Percentiles rank a stretch among this genome's conserved stretches.
These are phyloP conservation scores for Monilinia fructigena DNA, from an alignment of 2,329 filamentous ascomycete genomes.

Conservation along the genomic window DNA sequence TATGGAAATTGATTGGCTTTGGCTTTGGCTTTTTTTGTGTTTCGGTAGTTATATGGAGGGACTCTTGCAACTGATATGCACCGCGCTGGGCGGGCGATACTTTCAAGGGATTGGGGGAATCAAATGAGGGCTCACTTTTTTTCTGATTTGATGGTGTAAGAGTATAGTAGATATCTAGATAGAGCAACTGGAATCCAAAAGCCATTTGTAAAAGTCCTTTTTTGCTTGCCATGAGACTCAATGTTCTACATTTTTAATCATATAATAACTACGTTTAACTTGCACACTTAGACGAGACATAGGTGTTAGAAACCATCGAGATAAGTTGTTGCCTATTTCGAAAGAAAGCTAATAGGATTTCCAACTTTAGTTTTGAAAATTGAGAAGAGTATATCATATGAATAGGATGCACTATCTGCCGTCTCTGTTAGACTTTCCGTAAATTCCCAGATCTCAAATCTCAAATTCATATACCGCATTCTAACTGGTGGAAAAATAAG, in stretches of 20 bases:
- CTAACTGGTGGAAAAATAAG: conserved; percentile 23
- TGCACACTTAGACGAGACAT: neutral
- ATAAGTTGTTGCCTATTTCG: neutral
- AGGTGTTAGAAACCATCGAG: neutral
- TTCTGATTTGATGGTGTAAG: conserved; percentile 17
- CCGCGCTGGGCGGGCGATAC: neutral
- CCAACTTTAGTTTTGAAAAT: neutral
- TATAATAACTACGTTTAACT: neutral
- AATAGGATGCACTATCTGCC: too few relatives aligned
- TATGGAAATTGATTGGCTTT: neutral
- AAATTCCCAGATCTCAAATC: neutral
- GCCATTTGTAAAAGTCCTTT: neutral
- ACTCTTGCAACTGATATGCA: conserved; percentile 6
- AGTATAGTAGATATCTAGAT: conserved; percentile 19
- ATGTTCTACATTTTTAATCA: neutral
- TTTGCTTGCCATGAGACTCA: too few relatives aligned
- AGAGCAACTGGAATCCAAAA: neutral
- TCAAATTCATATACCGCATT: neutral
- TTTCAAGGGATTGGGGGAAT: neutral
- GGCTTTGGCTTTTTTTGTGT: conserved; percentile 3
- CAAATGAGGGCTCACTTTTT: neutral
- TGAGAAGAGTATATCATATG: neutral
- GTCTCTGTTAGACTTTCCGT: neutral
- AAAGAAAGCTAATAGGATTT: neutral
- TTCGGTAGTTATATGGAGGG: conserved; percentile 6